Evolutionary conservation across 23 red algal species (phyloP).

Genomic region (Chondrus crispus): DNA sequence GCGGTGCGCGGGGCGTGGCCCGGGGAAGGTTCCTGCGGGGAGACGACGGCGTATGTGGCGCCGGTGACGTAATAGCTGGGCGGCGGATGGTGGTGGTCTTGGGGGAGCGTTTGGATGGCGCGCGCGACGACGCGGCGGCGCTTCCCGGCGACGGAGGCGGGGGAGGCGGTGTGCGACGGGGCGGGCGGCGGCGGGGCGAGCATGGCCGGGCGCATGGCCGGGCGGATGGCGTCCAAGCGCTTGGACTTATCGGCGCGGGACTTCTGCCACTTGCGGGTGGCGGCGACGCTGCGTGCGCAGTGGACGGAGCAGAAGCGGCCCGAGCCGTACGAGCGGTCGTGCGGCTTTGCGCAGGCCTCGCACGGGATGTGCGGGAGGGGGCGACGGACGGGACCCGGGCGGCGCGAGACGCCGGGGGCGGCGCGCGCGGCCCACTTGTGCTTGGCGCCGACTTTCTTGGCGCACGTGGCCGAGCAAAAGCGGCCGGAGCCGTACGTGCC

Average conservation of each 20-base stretch:
- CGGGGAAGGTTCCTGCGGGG: not conserved
- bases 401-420: not conserved
- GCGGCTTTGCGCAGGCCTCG: conserved; percentile 40
- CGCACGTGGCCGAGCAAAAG: conserved; percentile 65
- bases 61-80: conserved; percentile 3
- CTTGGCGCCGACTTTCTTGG: conserved; percentile 61
- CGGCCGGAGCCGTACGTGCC: conserved; percentile 74
- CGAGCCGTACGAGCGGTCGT: conserved; percentile 65
- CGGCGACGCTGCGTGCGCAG: conserved; percentile 65
- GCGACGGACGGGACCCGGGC: not conserved
- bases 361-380: conserved; percentile 13
- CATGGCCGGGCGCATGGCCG: conserved; percentile 19
- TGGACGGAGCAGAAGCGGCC: conserved; percentile 72
- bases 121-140: not conserved
- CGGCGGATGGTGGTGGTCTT: not conserved
- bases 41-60: not conserved
- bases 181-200: conserved; percentile 11
- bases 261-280: conserved; percentile 65
- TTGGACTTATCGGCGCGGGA: conserved; percentile 26
- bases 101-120: not conserved
- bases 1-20: not conserved
- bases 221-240: conserved; percentile 38
- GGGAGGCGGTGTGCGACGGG: not conserved
- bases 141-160: not conserved
- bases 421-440: conserved; percentile 60